Evolutionary conservation across 192 early-diverging fungal genomes (phyloP).

Genomic region (Pecoramyces ruminantium): DNA sequence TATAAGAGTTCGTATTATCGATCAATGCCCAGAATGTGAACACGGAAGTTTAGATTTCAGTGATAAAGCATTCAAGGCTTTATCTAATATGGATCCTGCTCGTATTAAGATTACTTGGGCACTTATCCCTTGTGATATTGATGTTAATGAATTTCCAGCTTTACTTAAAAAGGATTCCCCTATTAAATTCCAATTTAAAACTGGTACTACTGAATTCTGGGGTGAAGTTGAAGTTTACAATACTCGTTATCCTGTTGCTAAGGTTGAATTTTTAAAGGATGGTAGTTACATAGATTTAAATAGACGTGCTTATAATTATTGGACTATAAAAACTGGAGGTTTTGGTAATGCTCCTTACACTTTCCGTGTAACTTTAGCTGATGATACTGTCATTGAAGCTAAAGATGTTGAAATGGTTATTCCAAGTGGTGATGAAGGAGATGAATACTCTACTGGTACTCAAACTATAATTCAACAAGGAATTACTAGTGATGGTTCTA

Average conservation of each 20-base stretch:
- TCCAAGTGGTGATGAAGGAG: background rate
- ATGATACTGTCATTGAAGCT: background rate
- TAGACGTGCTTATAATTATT: background rate
- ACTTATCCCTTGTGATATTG: background rate
- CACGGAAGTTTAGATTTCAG: background rate
- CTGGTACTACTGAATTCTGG: background rate
- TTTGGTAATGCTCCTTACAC: background rate
- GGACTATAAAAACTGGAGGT: background rate
- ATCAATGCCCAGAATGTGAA: background rate
- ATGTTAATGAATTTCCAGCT: background rate
- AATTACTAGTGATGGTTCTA: background rate
- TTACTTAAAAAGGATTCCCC: background rate
- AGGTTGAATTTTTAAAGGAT: background rate
- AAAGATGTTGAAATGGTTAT: background rate
- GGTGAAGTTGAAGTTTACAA: background rate
- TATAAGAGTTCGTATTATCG: background rate
- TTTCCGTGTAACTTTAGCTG: background rate
- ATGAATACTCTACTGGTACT: background rate
- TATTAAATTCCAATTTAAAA: background rate
- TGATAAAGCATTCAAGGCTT: background rate
- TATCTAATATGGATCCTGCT: background rate
- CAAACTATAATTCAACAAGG: background rate
- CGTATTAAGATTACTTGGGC: background rate
- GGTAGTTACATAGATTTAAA: background rate
- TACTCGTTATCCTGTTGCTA: background rate